Base-by-base conservation (phyloP, 164 flowering plant genomes). In the Dillenia turbinata region DNA sequence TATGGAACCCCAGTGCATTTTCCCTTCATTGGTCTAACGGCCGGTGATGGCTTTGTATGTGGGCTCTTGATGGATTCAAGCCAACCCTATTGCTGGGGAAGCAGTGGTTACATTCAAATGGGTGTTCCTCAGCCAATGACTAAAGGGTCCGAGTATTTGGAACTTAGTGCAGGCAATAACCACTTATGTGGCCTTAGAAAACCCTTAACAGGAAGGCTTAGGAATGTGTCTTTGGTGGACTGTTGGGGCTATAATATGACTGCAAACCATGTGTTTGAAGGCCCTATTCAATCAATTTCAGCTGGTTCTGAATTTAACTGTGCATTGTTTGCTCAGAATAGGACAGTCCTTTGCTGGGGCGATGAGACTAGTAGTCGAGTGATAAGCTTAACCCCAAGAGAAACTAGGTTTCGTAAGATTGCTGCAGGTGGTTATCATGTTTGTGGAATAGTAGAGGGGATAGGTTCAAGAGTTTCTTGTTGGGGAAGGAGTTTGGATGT, bases 201-300 rank as follows among this genome's bases (percentile, higher is more conserved):
- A 62, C 86, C 85, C 8, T 71, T 75, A 12, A 71, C 62, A 11
- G 85, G 83, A 19, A 67, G 59, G 43, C 71, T 49, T 11, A 56
- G 81, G 47, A 79, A 78, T 73, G 59, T 22, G 54, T 81, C 92
- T 16, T 62, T 77, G 49, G 90, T 94, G 53, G 98, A 94, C 76
- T 94, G 98, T 59, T 94, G 98, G 98, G 98, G 98, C 0, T 94
- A 91, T 62, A 94, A 94, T 75, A 94, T 94, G 97, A 94, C 98
- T 3, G 79, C 69, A n/a, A 85, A 71, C 65, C 73, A 82, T 76
- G 77, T 50, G 10, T 87, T 91, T 64, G 73, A 74, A 60, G 89
- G 87, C 26, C 78, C 73, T 68, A 70, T 91, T 57, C 75, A 68
- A 52, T 89, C 97, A 1, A 80, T 94, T 43, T 81, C 98, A 2